These are phyloP conservation scores for Beta corolliflora DNA, from an alignment of 179 eudicot genomes.

Conservation along the genomic window DNA sequence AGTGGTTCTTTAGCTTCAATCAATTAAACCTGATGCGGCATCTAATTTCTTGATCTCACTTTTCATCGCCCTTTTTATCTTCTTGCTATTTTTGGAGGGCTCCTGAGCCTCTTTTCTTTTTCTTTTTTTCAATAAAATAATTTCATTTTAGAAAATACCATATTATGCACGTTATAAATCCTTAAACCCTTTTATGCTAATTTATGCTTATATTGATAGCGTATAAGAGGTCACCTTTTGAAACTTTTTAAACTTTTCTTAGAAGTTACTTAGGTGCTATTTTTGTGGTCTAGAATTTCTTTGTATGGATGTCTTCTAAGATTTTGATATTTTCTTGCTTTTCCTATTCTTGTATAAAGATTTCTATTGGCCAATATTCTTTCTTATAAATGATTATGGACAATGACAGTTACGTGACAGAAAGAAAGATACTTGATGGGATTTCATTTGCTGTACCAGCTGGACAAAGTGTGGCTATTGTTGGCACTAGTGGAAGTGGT, in stretches of 20 bases:
- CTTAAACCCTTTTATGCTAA: neutral
- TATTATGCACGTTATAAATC: neutral
- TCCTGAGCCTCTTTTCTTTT: neutral
- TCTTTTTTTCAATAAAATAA: neutral
- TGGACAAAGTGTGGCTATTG: constrained; percentile 95
- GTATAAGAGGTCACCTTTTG: no score
- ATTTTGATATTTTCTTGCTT: constrained; percentile 11
- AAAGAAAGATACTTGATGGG: constrained; percentile 96
- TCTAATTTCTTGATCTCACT: neutral
- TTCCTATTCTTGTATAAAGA: neutral
- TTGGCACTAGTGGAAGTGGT: constrained; percentile 99
- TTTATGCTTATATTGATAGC: neutral
- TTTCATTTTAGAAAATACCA: neutral
- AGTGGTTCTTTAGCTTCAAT: neutral
- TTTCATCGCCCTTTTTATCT: neutral
- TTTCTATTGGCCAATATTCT: constrained; percentile 11
- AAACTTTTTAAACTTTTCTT: no score
- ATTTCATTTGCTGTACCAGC: constrained; percentile 89
- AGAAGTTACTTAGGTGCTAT: neutral
- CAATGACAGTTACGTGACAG: constrained; percentile 67
- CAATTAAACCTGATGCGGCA: neutral
- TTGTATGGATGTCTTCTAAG: neutral
- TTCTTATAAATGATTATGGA: constrained; percentile 27
- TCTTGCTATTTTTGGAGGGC: neutral
- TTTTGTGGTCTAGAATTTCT: neutral